A percentile compares a stretch with the other conserved stretches of the same genome.
Evolutionary conservation across 129 eudicot genomes (phyloP).

Genomic region (Helichrysum umbraculigerum): DNA sequence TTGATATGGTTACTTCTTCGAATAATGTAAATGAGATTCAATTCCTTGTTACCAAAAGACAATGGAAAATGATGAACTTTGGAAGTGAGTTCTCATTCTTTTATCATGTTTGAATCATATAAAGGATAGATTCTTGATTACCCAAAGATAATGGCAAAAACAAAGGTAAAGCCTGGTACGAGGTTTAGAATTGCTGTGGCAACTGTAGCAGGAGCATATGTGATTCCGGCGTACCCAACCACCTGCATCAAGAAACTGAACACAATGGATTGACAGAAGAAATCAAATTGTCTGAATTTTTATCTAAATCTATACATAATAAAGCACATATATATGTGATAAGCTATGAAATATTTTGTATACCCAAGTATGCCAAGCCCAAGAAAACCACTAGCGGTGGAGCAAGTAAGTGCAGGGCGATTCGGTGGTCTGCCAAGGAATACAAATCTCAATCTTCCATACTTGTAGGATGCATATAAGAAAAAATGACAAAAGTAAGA

Average conservation of each 20-base stretch:
- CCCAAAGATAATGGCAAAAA: constrained; percentile 61
- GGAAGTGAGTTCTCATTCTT: neutral
- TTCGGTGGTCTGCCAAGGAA: constrained; percentile 37
- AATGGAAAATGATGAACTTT: neutral
- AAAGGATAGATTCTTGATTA: neutral
- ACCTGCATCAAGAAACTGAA: constrained; percentile 53
- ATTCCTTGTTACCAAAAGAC: too few relatives aligned
- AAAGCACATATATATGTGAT: neutral
- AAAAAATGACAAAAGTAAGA: neutral
- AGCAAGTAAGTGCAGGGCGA: constrained; percentile 37
- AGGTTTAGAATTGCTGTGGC: constrained; percentile 57
- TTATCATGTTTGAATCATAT: neutral
- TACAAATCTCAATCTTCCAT: neutral
- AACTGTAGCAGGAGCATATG: constrained; percentile 51
- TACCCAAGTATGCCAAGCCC: constrained; percentile 62
- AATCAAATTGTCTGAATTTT: too few relatives aligned
- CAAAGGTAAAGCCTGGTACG: constrained; percentile 58
- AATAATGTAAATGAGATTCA: neutral
- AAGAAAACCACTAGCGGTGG: constrained; percentile 47
- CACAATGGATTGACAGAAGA: neutral
- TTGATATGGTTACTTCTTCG: neutral
- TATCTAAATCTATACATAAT: too few relatives aligned
- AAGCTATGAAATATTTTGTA: neutral
- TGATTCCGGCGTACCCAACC: constrained; percentile 47
- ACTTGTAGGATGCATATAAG: neutral